Conservation (phyloP, 148 eudicot genomes). For the Suaeda aralocaspica region DNA sequence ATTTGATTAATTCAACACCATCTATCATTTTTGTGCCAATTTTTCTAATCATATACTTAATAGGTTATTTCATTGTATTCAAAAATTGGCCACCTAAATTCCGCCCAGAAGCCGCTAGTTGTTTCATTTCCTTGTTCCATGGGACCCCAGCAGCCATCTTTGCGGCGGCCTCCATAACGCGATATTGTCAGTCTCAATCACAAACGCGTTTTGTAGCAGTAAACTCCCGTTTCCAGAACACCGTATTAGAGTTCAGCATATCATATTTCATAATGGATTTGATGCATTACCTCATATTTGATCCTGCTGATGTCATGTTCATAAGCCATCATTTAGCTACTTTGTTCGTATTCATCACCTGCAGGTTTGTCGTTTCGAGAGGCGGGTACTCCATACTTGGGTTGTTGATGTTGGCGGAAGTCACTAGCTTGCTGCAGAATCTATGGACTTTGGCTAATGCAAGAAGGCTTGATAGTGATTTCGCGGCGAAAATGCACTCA, state of each 20-base stretch:
- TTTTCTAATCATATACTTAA: constrained; percentile 46
- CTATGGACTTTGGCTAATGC: constrained; percentile 67
- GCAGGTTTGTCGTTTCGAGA: constrained; percentile 50
- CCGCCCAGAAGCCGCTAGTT: constrained; percentile 79
- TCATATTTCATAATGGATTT: constrained; percentile 74
- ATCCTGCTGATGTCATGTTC: constrained; percentile 59
- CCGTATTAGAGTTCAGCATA: constrained; percentile 62
- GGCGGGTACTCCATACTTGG: constrained; percentile 59
- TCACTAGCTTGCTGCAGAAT: constrained; percentile 71
- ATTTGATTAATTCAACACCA: constrained; percentile 3
- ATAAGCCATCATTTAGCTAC: constrained; percentile 76
- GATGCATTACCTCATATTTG: constrained; percentile 53
- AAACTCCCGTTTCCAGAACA: constrained; percentile 43
- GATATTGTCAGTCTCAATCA: too few species aligned
- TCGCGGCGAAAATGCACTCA: constrained; percentile 44
- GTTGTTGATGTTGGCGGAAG: constrained; percentile 59
- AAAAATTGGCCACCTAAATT: constrained; percentile 45
- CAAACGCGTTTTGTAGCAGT: constrained; percentile 31
- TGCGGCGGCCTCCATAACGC: constrained; percentile 38
- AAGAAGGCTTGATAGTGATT: constrained; percentile 31
- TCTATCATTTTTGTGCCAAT: constrained; percentile 35
- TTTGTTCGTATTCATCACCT: constrained; percentile 67
- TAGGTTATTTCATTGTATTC: constrained; percentile 46
- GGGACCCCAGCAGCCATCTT: constrained; percentile 76
- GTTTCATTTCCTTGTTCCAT: constrained; percentile 58